These are phyloP conservation scores for Allium cepa DNA, from an alignment of 106 monocot species.

Conservation along the genomic window DNA sequence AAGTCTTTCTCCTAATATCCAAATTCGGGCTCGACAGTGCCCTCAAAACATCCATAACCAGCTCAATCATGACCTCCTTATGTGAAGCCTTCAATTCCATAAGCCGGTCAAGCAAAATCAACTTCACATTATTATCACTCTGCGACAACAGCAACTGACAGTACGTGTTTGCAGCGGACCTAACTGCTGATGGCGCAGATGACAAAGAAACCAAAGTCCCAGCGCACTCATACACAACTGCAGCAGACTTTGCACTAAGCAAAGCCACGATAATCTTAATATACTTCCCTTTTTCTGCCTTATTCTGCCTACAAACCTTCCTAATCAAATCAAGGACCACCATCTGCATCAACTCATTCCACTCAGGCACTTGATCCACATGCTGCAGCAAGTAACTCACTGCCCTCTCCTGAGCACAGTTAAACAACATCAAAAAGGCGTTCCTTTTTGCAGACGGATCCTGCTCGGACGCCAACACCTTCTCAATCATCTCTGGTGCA, in stretches of 20 bases:
- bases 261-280: constrained; percentile 74
- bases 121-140: constrained; percentile 92
- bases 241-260: constrained; percentile 41
- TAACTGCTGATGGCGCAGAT: constrained; percentile 80
- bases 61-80: constrained; percentile 73
- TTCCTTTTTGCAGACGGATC: constrained; percentile 68
- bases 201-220: constrained; percentile 81
- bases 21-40: constrained; percentile 81
- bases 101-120: constrained; percentile 72
- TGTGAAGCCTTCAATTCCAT: constrained; percentile 64
- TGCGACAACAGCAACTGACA: constrained; percentile 81
- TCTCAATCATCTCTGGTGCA: constrained; percentile 77
- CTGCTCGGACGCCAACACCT: constrained; percentile 45
- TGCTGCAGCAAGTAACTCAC: constrained; percentile 56
- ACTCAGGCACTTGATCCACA: constrained; percentile 56
- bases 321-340: constrained; percentile 77
- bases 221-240: constrained; percentile 79
- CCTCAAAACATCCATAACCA: constrained; percentile 79
- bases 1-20: constrained; percentile 68
- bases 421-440: constrained; percentile 87
- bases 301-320: constrained; percentile 77
- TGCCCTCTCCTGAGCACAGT: constrained; percentile 79
- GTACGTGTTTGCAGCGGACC: constrained; percentile 82
- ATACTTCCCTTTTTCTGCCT: constrained; percentile 62
- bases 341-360: constrained; percentile 88